These are phyloP conservation scores for Fusarium vanettenii DNA, from an alignment of 2,329 filamentous ascomycete species.

Conservation along the genomic window DNA sequence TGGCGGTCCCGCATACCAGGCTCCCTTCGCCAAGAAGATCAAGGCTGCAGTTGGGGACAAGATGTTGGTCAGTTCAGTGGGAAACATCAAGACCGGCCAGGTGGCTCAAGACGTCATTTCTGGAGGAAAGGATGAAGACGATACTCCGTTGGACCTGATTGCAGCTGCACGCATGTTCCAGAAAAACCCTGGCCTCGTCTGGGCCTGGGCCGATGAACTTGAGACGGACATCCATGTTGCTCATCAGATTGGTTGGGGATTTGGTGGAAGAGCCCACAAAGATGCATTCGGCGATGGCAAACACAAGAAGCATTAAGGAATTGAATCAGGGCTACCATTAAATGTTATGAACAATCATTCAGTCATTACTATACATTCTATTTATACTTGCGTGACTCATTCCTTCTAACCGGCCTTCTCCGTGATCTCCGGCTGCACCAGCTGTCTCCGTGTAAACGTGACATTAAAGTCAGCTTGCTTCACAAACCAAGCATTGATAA, in stretches of 20 bases:
- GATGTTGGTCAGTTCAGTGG: constrained; percentile 59
- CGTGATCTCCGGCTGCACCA: constrained; percentile 51
- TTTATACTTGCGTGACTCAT: background rate
- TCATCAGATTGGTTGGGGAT: constrained; percentile 68
- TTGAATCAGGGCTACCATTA: background rate
- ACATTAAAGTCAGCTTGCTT: constrained; percentile 68
- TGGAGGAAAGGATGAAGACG: constrained; percentile 46
- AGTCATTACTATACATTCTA: background rate
- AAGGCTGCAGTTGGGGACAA: constrained; percentile 77
- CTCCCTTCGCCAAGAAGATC: constrained; percentile 74
- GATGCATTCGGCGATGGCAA: background rate
- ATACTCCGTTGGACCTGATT: constrained; percentile 60
- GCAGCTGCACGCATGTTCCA: constrained; percentile 66
- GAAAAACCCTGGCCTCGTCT: constrained; percentile 68
- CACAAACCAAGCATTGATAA: constrained; percentile 73
- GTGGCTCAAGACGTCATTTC: constrained; percentile 61
- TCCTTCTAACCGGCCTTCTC: constrained; percentile 19
- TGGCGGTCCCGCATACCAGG: constrained; percentile 75
- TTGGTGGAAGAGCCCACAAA: constrained; percentile 53
- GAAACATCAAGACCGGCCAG: constrained; percentile 58
- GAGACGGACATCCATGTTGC: constrained; percentile 58
- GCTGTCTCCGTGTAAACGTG: constrained; percentile 56
- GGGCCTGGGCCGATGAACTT: constrained; percentile 66
- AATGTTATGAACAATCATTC: background rate
- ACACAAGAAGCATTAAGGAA: background rate